phyloP scores from a whole-genome alignment of 1,284 basidiomycete species.

The Sporisorium exsertum region DNA sequence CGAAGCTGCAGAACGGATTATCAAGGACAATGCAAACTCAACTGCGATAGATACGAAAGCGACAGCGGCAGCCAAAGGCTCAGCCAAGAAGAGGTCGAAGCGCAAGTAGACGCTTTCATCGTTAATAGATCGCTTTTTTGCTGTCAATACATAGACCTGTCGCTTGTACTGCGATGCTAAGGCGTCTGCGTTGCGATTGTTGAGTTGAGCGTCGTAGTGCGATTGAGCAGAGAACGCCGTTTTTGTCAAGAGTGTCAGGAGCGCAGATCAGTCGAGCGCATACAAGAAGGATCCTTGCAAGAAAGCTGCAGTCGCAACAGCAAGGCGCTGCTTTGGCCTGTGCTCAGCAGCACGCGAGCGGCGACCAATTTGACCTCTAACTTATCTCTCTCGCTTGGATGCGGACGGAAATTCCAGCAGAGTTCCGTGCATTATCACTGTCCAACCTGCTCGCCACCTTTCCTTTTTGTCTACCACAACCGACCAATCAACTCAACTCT shows the following conservation, averaged over 20 bases:
- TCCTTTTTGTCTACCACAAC: not conserved
- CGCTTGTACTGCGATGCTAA: not conserved
- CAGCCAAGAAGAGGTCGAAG: conserved; percentile 20
- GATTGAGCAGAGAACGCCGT: too few species aligned
- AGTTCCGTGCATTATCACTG: not conserved
- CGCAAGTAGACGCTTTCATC: conserved; percentile 13
- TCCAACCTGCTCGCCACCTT: not conserved
- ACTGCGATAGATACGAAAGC: not conserved
- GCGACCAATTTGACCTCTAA: not conserved
- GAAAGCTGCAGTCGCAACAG: not conserved
- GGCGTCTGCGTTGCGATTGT: not conserved
- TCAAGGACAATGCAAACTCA: not conserved
- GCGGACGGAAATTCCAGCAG: not conserved
- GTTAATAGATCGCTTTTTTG: not conserved
- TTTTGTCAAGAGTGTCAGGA: too few species aligned
- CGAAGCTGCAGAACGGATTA: conserved; percentile 8
- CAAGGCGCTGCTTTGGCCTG: too few species aligned
- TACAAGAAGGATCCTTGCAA: not conserved
- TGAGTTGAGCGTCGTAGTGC: not conserved
- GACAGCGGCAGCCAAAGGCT: not conserved
- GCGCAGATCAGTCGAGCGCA: too few species aligned
- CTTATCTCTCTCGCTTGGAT: not conserved
- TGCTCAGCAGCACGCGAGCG: too few species aligned
- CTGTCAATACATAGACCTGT: not conserved
- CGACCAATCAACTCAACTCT: too few species aligned